A percentile compares a stretch with the other conserved stretches of the same genome.
Conservation (phyloP, 2,329 filamentous ascomycete genomes). For the Alternaria infectoria region DNA sequence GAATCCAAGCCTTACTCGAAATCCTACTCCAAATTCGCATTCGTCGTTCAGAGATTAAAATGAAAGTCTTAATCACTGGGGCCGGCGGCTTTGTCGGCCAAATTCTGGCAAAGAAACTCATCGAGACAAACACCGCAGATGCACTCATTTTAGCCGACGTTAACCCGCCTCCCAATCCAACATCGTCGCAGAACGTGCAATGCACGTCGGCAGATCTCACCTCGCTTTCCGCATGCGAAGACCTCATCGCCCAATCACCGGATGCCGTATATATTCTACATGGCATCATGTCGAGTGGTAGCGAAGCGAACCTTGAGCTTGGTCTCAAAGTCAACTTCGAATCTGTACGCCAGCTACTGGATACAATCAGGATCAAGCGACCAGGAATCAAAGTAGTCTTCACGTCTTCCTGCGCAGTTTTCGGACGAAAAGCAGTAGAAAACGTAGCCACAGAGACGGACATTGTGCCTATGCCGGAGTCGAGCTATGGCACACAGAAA, state of each 20-base stretch:
- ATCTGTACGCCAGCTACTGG: slow-evolving; percentile 62
- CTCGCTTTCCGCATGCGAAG: slow-evolving; percentile 29
- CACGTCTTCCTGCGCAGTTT: slow-evolving; percentile 68
- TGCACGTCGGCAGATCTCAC: slow-evolving; percentile 62
- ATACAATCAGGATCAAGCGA: slow-evolving; percentile 57
- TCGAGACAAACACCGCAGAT: slow-evolving; percentile 54
- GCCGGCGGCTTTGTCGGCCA: slow-evolving; percentile 70
- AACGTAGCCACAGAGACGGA: slow-evolving; percentile 45
- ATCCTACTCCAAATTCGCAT: background rate
- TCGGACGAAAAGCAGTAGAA: slow-evolving; percentile 62
- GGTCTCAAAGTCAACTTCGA: slow-evolving; percentile 68
- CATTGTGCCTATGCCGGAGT: slow-evolving; percentile 65
- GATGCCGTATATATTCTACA: slow-evolving; percentile 64
- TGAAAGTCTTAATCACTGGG: slow-evolving; percentile 66
- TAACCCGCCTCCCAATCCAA: slow-evolving; percentile 55
- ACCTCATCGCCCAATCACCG: slow-evolving; percentile 34
- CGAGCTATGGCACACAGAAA: slow-evolving; percentile 69
- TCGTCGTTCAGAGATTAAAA: background rate
- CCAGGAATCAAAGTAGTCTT: slow-evolving; percentile 66
- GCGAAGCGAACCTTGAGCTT: slow-evolving; percentile 66
- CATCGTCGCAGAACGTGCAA: slow-evolving; percentile 58
- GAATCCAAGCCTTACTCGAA: background rate
- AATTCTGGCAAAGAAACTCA: slow-evolving; percentile 62
- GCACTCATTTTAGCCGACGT: slow-evolving; percentile 65
- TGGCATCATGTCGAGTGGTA: slow-evolving; percentile 71